These are phyloP conservation scores for Penicillium capsulatum DNA, from an alignment of 2,329 filamentous ascomycete genomes.

Conservation along the genomic window DNA sequence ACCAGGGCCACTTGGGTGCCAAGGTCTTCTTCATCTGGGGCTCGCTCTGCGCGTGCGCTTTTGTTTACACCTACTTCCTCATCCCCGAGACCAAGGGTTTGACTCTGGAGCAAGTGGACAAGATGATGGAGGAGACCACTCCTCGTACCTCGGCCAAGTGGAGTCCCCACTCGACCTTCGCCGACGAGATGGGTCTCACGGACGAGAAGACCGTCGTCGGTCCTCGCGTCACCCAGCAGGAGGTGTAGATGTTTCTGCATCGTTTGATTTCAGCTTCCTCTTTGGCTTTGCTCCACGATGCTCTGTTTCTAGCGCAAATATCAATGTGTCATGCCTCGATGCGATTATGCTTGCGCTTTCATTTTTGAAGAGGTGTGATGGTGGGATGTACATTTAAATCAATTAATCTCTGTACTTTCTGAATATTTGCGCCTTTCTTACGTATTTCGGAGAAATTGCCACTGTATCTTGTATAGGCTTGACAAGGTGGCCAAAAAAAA, in stretches of 20 bases:
- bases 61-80: conserved; percentile 68
- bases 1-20: conserved; percentile 55
- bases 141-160: conserved; percentile 73
- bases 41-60: conserved; percentile 64
- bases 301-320: conserved; percentile 5
- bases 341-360: too few species aligned
- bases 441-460: too few species aligned
- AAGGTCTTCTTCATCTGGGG: conserved; percentile 81
- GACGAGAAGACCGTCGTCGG: conserved; percentile 22
- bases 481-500: too few species aligned
- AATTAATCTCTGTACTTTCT: too few species aligned
- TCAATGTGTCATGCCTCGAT: too few species aligned
- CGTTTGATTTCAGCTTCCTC: too few species aligned
- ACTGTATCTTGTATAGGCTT: too few species aligned
- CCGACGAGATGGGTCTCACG: conserved; percentile 51
- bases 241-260: conserved; percentile 18
- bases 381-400: too few species aligned
- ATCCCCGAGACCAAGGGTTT: conserved; percentile 71
- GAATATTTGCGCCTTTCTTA: too few species aligned
- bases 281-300: conserved; percentile 1
- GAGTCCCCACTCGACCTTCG: conserved; percentile 68
- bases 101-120: conserved; percentile 74
- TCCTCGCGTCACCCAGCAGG: conserved; percentile 15
- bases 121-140: conserved; percentile 83
- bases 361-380: too few species aligned